Evolutionary conservation across 768 basidiomycete genomes (phyloP), one percentile per base, ranked within the genome.

Genomic region (Termitomyces sp.): DNA sequence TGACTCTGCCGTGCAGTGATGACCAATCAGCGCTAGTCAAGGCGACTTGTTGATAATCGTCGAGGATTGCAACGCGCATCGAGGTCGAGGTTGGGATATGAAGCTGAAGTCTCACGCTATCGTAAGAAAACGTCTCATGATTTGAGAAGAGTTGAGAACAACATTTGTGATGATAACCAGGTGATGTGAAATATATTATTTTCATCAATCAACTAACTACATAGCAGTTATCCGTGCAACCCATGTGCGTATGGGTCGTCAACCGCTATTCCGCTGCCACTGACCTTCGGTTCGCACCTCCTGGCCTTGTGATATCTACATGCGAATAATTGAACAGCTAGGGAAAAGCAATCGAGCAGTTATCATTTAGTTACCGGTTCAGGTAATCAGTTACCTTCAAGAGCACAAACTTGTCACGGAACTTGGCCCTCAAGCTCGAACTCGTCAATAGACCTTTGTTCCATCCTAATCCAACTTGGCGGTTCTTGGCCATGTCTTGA

Each of bases 1-100:
- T 48, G 22, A 73, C 66, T 53, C 65, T 73, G 47, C 70, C 70
- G 32, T 73, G 59, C 40, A 86, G 57, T 27, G 71, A 45, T 18
- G 80, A 74, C 85, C 84, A 87, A 65, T 87, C 82, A 42, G 81
- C 81, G 52, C 68, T 72, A 3, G 69, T 76, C n/a, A 82, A 69
- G 12, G 82, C 80, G 24, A 81, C 79, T 20, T 72, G 65, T 61
- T 84, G 82, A 65, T 86, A 86, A 67, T 87, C 85, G 65, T 88
- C 85, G 22, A 86, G 77, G 60, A 88, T 81, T 5, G 81, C 81
- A 43, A 85, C 72, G 24, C 76, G 78, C 49, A 72, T 55, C 37
- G 49, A 46, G 33, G 56, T 39, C 26, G 36, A 51, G 18, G 14
- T 50, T 30, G 22, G 36, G 27, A 18, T 16, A 1, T 9, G 22